These are phyloP conservation scores for Malus hybrid DNA, from an alignment of 331 rosid genomes.

Conservation along the genomic window DNA sequence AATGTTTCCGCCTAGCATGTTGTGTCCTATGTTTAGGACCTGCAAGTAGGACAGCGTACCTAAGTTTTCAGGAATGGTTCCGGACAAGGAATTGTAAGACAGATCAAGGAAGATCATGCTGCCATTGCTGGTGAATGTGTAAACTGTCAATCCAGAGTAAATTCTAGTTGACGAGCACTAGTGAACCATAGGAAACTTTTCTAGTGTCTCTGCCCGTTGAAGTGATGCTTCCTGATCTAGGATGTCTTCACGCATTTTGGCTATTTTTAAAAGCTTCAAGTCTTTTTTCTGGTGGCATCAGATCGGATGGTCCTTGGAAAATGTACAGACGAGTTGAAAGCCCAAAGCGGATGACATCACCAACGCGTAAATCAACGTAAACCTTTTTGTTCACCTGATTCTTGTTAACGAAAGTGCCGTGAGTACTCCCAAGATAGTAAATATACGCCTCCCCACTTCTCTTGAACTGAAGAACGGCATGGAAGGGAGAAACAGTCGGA, in stretches of 20 bases:
- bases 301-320: slow-evolving; percentile 85
- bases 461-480: slow-evolving; percentile 85
- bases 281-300: slow-evolving; percentile 89
- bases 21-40: slow-evolving; percentile 68
- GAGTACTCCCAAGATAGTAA: slow-evolving; percentile 91
- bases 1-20: slow-evolving; percentile 44
- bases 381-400: slow-evolving; percentile 66
- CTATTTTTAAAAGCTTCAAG: slow-evolving; percentile 41
- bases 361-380: not conserved
- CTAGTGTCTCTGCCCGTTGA: slow-evolving; percentile 73
- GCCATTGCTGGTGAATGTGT: slow-evolving; percentile 42
- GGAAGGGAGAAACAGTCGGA: slow-evolving; percentile 83
- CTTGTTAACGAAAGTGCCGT: slow-evolving; percentile 85
- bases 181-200: slow-evolving; percentile 54
- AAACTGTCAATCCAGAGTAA: slow-evolving; percentile 44
- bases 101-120: slow-evolving; percentile 57
- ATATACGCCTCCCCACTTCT: slow-evolving; percentile 77
- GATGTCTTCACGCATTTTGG: slow-evolving; percentile 53
- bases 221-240: slow-evolving; percentile 90
- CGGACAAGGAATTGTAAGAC: slow-evolving; percentile 56
- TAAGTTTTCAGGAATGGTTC: slow-evolving; percentile 42
- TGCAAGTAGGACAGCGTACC: slow-evolving; percentile 47
- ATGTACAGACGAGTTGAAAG: slow-evolving; percentile 80
- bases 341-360: too few relatives aligned
- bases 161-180: slow-evolving; percentile 54